These are phyloP conservation scores for Adansonia gregorii DNA, from an alignment of 441 rosid genomes.

Conservation along the genomic window DNA sequence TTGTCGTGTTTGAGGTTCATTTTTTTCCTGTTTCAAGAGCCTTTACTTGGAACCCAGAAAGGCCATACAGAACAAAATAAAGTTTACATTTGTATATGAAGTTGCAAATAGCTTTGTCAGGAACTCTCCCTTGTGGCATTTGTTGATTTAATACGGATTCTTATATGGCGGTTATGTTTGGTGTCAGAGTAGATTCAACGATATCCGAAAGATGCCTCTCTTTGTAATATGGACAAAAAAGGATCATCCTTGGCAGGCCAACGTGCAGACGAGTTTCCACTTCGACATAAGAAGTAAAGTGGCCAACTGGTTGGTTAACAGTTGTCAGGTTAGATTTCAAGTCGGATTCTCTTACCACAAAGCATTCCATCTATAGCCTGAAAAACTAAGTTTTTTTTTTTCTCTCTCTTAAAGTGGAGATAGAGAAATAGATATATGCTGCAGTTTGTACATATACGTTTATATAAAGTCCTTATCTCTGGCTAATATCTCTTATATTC, in stretches of 20 bases:
- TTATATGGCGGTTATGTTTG: slow-evolving; percentile 21
- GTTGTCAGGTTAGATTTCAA: slow-evolving; percentile 17
- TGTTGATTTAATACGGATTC: slow-evolving; percentile 25
- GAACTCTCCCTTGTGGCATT: background rate
- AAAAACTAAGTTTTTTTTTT: background rate
- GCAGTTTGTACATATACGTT: background rate
- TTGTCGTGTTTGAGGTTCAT: slow-evolving; percentile 4
- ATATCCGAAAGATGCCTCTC: slow-evolving; percentile 8
- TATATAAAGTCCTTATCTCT: background rate
- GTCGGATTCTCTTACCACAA: slow-evolving; percentile 1
- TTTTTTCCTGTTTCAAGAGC: slow-evolving; percentile 2
- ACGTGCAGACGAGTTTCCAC: background rate
- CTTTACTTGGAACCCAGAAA: background rate
- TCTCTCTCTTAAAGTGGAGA: background rate
- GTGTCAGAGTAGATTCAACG: slow-evolving; percentile 27
- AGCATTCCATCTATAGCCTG: slow-evolving; percentile 14
- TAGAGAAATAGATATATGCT: background rate
- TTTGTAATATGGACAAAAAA: slow-evolving; percentile 28
- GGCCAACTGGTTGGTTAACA: background rate
- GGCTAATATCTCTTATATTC: background rate
- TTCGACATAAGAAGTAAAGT: slow-evolving; percentile 14
- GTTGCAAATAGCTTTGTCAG: slow-evolving; percentile 16
- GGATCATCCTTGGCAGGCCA: slow-evolving; percentile 14
- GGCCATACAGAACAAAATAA: background rate
- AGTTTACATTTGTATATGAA: background rate